A percentile compares a stretch with the other conserved stretches of the same genome.
Evolutionary conservation across 1,139 yeast genomes (phyloP).

Genomic region (Geotrichum australiense): DNA sequence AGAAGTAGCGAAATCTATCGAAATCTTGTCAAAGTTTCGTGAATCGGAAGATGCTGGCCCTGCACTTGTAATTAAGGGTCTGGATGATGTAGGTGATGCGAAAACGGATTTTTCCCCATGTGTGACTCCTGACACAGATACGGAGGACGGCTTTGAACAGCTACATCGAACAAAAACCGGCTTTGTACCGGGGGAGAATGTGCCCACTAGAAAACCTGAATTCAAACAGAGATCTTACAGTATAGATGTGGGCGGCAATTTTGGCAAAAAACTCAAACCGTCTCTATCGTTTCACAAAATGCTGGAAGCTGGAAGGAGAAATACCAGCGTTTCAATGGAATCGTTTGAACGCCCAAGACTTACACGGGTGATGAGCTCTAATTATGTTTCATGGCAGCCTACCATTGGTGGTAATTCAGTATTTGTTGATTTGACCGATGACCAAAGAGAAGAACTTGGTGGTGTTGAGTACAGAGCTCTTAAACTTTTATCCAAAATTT

Average conservation of each 20-base stretch:
- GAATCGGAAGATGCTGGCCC: slow-evolving; percentile 55
- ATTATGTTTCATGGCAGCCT: slow-evolving; percentile 83
- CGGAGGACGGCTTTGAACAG: too few relatives aligned
- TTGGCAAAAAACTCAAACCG: slow-evolving; percentile 15
- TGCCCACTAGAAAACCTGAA: slow-evolving; percentile 15
- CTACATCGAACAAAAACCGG: slow-evolving; percentile 16
- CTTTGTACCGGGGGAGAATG: slow-evolving; percentile 4
- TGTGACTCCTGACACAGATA: too few relatives aligned
- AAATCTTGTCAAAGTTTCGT: slow-evolving; percentile 45
- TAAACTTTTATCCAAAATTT: slow-evolving; percentile 62
- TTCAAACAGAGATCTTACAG: slow-evolving; percentile 43
- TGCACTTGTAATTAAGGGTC: slow-evolving; percentile 71
- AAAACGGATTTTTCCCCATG: too few relatives aligned
- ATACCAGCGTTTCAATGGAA: slow-evolving; percentile 1
- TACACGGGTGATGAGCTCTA: slow-evolving; percentile 31
- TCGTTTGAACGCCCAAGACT: slow-evolving; percentile 14
- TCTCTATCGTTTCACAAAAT: slow-evolving; percentile 26
- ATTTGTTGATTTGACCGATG: slow-evolving; percentile 71
- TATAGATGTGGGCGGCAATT: slow-evolving; percentile 33
- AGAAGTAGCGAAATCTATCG: slow-evolving; percentile 64
- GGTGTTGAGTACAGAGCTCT: slow-evolving; percentile 95
- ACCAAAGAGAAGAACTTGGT: slow-evolving; percentile 88
- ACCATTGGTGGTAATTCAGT: slow-evolving; percentile 94
- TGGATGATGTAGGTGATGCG: slow-evolving; percentile 37
- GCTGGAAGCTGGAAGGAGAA: slow-evolving; percentile 16